A percentile compares a stretch with the other conserved stretches of the same genome.
These are phyloP conservation scores for Malus fusca DNA, from an alignment of 306 rosid genomes.

Conservation along the genomic window DNA sequence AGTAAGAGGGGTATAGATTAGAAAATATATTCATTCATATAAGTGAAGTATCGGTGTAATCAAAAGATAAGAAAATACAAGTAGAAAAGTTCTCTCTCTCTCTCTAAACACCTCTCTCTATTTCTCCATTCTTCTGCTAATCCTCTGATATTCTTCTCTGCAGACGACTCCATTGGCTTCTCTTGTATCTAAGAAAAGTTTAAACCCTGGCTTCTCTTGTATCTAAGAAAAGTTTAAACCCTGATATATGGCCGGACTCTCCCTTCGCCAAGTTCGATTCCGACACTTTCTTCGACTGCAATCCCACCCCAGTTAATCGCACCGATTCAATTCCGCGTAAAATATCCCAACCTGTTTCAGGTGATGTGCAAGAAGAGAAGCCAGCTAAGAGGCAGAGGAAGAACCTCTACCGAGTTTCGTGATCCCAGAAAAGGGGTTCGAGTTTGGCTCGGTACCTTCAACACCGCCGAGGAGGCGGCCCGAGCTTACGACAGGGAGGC, in stretches of 20 bases:
- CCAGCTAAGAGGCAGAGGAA: constrained; percentile 72
- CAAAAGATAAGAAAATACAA: no score
- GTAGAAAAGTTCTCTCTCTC: no score
- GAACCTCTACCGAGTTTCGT: constrained; percentile 82
- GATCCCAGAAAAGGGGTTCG: constrained; percentile 92
- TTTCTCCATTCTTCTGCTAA: no score
- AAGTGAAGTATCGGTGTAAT: no score
- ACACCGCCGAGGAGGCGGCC: constrained; percentile 92
- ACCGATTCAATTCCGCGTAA: constrained; percentile 20
- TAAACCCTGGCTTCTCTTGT: constrained; percentile 5
- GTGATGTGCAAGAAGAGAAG: constrained; percentile 33
- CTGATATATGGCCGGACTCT: constrained; percentile 62
- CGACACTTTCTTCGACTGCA: constrained; percentile 13
- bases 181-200: no score
- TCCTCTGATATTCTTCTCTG: no score
- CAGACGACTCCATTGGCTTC: no score
- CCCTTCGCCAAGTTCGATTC: constrained; percentile 16
- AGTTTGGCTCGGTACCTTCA: constrained; percentile 91
- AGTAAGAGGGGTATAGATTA: no score
- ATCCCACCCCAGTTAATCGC: not conserved
- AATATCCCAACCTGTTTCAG: constrained; percentile 33
- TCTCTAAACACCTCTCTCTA: no score
- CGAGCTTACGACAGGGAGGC: constrained; percentile 86
- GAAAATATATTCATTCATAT: no score
- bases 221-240: not conserved